Base-by-base conservation (phyloP, 345 rosid genomes). In the Camelina laxa region DNA sequence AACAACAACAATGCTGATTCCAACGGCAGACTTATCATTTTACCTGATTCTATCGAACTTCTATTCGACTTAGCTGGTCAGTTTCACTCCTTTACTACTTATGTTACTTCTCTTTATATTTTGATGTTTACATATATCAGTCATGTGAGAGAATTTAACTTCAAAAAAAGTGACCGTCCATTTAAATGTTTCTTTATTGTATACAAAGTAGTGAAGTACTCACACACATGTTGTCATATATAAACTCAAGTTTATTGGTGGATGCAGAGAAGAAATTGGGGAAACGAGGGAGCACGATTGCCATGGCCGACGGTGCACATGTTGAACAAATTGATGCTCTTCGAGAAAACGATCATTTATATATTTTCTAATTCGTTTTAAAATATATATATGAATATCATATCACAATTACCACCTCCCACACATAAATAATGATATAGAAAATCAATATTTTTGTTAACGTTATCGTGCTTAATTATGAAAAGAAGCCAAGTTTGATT, bases 311-410 rank as follows among this genome's bases (percentile, higher is more conserved):
- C 79, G 97, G 97, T 33, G 84, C 91, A 36, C 70, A 81, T 75
- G 92, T 95, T 66, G 97, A 92, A 80, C 92, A 95, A 20, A 36
- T 92, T 39, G 80, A 78, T 83, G 91, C 85, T 68, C 66, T 90
- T 55, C 80, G 99, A 83, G 96, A 95, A 59, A 80, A 89, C 22
- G 97, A 89, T 76, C 96, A 85, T 74, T 75, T 95, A 79, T 89
- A 76, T 74, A 89, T 90, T 60, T 82, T 87, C 65, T 88, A 60
- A 85, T 49, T 63, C 9, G 1, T 24, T 44, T 39, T 13, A 1
- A 39, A 7, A 0, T 38, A 45, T 7, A 45, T 7, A 24, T 33
- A 41, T 41, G 42, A 9, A 39, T 36, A 50, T 61, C 39, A 51
- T 50, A 51, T 20, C 33, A 49, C 61, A 36, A 30, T 64, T 14